Evolutionary conservation across 2,329 filamentous ascomycete genomes (phyloP).

Genomic region (Pezizomycotina sp.): DNA sequence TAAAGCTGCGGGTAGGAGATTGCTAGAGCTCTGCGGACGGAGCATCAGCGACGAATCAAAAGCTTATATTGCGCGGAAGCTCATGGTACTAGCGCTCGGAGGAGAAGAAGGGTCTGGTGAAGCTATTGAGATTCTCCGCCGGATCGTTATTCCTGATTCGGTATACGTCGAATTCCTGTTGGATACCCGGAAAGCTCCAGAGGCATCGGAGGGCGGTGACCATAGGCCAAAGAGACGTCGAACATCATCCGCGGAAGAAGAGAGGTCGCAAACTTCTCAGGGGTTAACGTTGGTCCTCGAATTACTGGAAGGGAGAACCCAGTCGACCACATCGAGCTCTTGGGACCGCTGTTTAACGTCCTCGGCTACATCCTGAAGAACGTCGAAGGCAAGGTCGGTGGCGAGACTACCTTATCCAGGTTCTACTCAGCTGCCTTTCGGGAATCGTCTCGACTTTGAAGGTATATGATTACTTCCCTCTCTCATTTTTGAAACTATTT

Average conservation of each 20-base stretch:
- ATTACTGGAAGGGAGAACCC: slow-evolving; percentile 68
- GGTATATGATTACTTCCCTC: slow-evolving; percentile 22
- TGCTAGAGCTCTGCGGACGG: slow-evolving; percentile 22
- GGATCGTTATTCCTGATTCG: slow-evolving; percentile 35
- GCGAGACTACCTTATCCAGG: slow-evolving; percentile 32
- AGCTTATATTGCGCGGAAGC: slow-evolving; percentile 27
- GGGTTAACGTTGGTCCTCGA: slow-evolving; percentile 78
- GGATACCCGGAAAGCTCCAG: slow-evolving; percentile 9
- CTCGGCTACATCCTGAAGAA: slow-evolving; percentile 68
- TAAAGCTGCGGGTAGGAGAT: slow-evolving; percentile 11
- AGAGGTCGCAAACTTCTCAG: too few species aligned
- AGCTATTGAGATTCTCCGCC: slow-evolving; percentile 55
- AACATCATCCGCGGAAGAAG: slow-evolving; percentile 43
- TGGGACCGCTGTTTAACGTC: slow-evolving; percentile 64
- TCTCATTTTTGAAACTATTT: slow-evolving; percentile 12
- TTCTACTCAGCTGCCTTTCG: slow-evolving; percentile 66
- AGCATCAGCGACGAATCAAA: slow-evolving; percentile 29
- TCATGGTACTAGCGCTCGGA: slow-evolving; percentile 32
- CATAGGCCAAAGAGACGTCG: slow-evolving; percentile 32
- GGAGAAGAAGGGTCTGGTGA: slow-evolving; percentile 34
- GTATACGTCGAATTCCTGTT: slow-evolving; percentile 19
- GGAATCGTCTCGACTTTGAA: slow-evolving; percentile 69
- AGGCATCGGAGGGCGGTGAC: slow-evolving; percentile 23
- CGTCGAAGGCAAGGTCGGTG: slow-evolving; percentile 73
- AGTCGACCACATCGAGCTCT: slow-evolving; percentile 55